phyloP scores from a whole-genome alignment of 2,329 filamentous ascomycete genomes.

The Trichophyton rubrum region DNA sequence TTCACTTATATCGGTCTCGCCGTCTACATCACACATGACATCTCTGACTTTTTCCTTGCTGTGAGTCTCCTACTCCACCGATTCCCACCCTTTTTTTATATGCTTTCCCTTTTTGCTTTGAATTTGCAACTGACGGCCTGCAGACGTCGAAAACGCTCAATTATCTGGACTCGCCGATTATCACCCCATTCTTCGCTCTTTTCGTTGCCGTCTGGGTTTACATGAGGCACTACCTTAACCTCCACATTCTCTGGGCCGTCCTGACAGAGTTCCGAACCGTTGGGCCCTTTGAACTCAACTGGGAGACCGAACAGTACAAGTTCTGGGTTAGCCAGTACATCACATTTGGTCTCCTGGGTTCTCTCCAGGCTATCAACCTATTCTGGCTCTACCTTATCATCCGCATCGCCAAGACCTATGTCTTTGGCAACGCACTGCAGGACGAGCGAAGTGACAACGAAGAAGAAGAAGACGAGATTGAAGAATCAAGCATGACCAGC shows the following conservation, averaged over 20 bases:
- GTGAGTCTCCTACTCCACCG: slow-evolving; percentile 39
- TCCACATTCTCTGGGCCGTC: slow-evolving; percentile 36
- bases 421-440: slow-evolving; percentile 27
- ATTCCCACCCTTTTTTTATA: slow-evolving; percentile 1
- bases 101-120: not conserved
- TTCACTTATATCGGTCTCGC: slow-evolving; percentile 91
- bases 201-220: slow-evolving; percentile 84
- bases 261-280: slow-evolving; percentile 37
- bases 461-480: slow-evolving; percentile 26
- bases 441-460: slow-evolving; percentile 37
- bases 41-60: slow-evolving; percentile 90
- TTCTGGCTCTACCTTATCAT: slow-evolving; percentile 37
- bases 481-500: slow-evolving; percentile 10
- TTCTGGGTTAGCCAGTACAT: slow-evolving; percentile 38
- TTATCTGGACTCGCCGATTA: slow-evolving; percentile 68
- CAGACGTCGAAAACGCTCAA: slow-evolving; percentile 85
- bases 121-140: not conserved
- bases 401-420: slow-evolving; percentile 32
- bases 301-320: slow-evolving; percentile 39
- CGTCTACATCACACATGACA: slow-evolving; percentile 89
- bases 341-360: slow-evolving; percentile 33
- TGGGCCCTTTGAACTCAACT: slow-evolving; percentile 36
- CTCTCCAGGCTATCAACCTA: slow-evolving; percentile 35
- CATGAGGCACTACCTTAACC: slow-evolving; percentile 59
- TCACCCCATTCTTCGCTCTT: slow-evolving; percentile 69